Percentiles rank a stretch among this genome's conserved stretches.
Evolutionary conservation across 352 stramenopile species (phyloP).

Genomic region (Globisporangium recalcitrans): DNA sequence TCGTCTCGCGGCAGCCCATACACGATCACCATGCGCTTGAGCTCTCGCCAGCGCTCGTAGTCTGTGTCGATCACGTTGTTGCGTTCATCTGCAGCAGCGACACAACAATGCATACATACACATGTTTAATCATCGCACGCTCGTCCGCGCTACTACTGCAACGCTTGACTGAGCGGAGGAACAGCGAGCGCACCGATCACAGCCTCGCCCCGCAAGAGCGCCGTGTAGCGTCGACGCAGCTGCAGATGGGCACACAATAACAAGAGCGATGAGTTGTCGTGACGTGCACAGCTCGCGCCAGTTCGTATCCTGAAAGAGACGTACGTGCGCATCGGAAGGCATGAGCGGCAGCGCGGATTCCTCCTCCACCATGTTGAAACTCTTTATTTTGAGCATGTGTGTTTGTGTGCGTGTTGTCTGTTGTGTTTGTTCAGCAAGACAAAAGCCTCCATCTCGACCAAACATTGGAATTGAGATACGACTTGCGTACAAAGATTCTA

Average conservation of each 20-base stretch:
- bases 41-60: slow-evolving; percentile 76
- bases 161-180: too few relatives aligned
- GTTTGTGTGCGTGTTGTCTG: neutral
- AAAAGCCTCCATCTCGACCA: neutral
- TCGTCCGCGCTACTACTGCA: too few relatives aligned
- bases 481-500: neutral
- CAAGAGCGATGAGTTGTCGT: neutral
- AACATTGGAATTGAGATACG: neutral
- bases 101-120: neutral
- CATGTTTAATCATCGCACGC: neutral
- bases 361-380: slow-evolving; percentile 3
- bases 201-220: slow-evolving; percentile 35
- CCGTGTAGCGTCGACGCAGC: slow-evolving; percentile 41
- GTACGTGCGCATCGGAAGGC: slow-evolving; percentile 26
- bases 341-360: slow-evolving; percentile 5
- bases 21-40: slow-evolving; percentile 80
- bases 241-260: slow-evolving; percentile 13
- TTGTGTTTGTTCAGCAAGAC: neutral
- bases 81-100: slow-evolving; percentile 23
- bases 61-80: slow-evolving; percentile 39
- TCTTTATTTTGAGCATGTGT: neutral
- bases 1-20: slow-evolving; percentile 64
- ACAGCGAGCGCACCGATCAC: slow-evolving; percentile 30
- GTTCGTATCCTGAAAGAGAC: too few relatives aligned
- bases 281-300: too few relatives aligned